Evolutionary conservation across 202 grass and related monocot species (phyloP).

Genomic region (Cymbopogon flexuosus): DNA sequence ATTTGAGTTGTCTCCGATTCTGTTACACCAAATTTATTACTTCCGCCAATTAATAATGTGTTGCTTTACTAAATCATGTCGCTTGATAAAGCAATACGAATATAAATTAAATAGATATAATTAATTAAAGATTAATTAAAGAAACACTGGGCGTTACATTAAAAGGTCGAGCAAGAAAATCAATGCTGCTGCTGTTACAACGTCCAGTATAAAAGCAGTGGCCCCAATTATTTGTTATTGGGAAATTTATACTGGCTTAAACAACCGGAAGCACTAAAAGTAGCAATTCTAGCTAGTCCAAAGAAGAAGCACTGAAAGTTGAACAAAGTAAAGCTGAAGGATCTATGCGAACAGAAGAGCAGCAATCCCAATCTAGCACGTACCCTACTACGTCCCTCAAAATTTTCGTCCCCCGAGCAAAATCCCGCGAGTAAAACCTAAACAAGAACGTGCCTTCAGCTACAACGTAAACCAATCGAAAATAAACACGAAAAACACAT

Average conservation of each 20-base stretch:
- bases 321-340: not conserved
- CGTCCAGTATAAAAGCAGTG: not conserved
- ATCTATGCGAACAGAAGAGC: not conserved
- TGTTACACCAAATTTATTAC: constrained; percentile 93
- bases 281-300: not conserved
- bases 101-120: constrained; percentile 24
- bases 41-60: constrained; percentile 52
- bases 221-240: not conserved
- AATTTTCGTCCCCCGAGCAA: not conserved
- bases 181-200: not conserved
- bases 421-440: not conserved
- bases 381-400: not conserved
- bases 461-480: not conserved
- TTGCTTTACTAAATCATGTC: constrained; percentile 54
- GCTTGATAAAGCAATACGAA: constrained; percentile 30
- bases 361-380: not conserved
- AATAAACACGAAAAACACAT: not conserved
- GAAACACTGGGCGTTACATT: not conserved
- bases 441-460: not conserved
- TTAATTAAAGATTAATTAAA: constrained; percentile 36
- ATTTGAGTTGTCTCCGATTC: constrained; percentile 70
- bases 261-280: not conserved
- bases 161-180: not conserved
- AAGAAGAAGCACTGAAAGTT: not conserved
- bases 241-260: not conserved